Evolutionary conservation across 139 green algal species (phyloP).

Genomic region (Limnomonas spitsbergensis): DNA sequence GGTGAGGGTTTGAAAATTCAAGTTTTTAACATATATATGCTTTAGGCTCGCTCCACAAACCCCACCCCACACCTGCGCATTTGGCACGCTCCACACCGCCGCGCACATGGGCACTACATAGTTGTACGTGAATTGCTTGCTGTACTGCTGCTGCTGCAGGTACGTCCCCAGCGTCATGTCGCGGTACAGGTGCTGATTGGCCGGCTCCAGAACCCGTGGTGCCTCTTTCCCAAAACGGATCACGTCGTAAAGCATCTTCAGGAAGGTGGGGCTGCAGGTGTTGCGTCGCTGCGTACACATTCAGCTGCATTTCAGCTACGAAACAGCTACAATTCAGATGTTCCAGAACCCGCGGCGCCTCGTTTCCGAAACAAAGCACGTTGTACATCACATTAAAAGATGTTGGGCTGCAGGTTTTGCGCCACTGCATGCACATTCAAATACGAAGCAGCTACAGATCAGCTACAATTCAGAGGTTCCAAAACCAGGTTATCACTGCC

Average conservation of each 20-base stretch:
- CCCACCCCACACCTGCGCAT: conserved; percentile 46
- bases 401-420: conserved; percentile 62
- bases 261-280: conserved; percentile 63
- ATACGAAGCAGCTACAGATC: no score
- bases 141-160: conserved; percentile 66
- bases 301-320: no score
- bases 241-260: conserved; percentile 87
- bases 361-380: conserved; percentile 82
- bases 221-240: conserved; percentile 81
- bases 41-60: no score
- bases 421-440: neutral
- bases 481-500: no score
- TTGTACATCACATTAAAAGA: conserved; percentile 88
- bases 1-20: neutral
- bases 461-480: no score
- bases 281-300: conserved; percentile 45
- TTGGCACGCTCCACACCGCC: conserved; percentile 90
- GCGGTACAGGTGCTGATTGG: conserved; percentile 32
- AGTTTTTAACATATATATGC: no score
- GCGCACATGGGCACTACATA: conserved; percentile 96
- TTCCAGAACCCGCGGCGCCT: conserved; percentile 69
- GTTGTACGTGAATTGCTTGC: conserved; percentile 63
- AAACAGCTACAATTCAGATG: no score
- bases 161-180: conserved; percentile 78
- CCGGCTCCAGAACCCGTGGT: conserved; percentile 60